Percentiles rank a stretch among this genome's conserved stretches.
Conservation (phyloP, 768 basidiomycete species). For the Hericium erinaceus region DNA sequence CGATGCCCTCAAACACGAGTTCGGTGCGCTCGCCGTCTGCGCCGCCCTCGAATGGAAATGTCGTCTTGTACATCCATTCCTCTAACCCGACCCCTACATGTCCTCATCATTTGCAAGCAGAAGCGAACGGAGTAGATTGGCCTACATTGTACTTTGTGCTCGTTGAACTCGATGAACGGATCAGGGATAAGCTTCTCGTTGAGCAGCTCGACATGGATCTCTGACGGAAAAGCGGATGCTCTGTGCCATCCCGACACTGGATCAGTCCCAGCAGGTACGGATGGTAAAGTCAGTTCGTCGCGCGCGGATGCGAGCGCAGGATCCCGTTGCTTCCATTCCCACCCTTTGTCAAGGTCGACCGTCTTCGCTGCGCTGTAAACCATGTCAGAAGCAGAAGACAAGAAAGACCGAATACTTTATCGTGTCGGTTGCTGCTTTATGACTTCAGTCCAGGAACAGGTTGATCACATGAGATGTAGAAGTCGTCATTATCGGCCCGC, state of each 20-base stretch:
- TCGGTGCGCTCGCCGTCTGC: constrained; percentile 48
- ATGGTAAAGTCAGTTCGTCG: not conserved
- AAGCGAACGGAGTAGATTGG: not conserved
- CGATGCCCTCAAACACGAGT: constrained; percentile 89
- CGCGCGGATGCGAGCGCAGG: not conserved
- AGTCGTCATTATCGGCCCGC: too few relatives aligned
- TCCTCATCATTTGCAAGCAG: not conserved
- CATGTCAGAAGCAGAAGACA: too few relatives aligned
- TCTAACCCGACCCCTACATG: constrained; percentile 77
- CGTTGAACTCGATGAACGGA: constrained; percentile 43
- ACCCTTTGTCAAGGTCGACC: not conserved
- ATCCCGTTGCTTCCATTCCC: not conserved
- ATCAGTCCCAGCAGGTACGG: not conserved
- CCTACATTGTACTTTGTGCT: constrained; percentile 78
- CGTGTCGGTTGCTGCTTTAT: too few relatives aligned
- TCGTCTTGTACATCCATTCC: constrained; percentile 75
- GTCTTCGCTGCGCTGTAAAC: too few relatives aligned
- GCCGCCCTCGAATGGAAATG: constrained; percentile 34
- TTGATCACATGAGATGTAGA: too few relatives aligned
- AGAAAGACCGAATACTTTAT: too few relatives aligned
- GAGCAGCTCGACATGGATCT: constrained; percentile 80
- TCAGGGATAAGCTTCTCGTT: constrained; percentile 68
- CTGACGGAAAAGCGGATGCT: constrained; percentile 62
- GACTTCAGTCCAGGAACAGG: too few relatives aligned
- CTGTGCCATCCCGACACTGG: not conserved